Evolutionary conservation across 2,329 filamentous ascomycete species (phyloP).

Genomic region (Raffaelea deltoideospora): DNA sequence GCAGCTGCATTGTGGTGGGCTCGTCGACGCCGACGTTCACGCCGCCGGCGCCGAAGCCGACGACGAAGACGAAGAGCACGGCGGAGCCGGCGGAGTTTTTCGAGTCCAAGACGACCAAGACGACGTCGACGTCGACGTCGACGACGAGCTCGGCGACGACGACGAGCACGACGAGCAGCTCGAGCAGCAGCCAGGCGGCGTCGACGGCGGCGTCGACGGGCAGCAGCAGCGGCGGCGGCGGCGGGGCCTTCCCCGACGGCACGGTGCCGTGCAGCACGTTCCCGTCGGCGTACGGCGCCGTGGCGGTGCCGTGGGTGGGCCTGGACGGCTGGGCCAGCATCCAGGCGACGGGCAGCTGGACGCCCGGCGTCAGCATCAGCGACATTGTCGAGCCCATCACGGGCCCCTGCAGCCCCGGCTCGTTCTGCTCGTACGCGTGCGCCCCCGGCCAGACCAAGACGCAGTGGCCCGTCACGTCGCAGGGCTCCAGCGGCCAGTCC

Average conservation of each 20-base stretch:
- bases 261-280: conserved; percentile 56
- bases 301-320: conserved; percentile 52
- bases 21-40: conserved; percentile 38
- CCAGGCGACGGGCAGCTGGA: conserved; percentile 42
- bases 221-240: conserved; percentile 32
- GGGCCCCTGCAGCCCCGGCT: conserved; percentile 45
- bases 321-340: conserved; percentile 68
- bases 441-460: conserved; percentile 83
- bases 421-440: conserved; percentile 88
- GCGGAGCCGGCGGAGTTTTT: conserved; percentile 30
- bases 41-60: conserved; percentile 21
- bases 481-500: conserved; percentile 70
- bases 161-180: neutral
- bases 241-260: conserved; percentile 60
- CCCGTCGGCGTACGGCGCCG: conserved; percentile 66
- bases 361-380: conserved; percentile 37
- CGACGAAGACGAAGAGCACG: conserved; percentile 15
- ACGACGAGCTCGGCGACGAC: neutral
- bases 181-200: conserved; percentile 6
- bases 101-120: conserved; percentile 23
- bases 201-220: conserved; percentile 10
- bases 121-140: conserved; percentile 9
- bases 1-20: conserved; percentile 52
- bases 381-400: conserved; percentile 49
- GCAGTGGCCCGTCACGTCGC: conserved; percentile 62